Percentiles rank a stretch among this genome's conserved stretches.
phyloP scores from a whole-genome alignment of 2,329 filamentous ascomycete species.

The Phialophora chinensis region DNA sequence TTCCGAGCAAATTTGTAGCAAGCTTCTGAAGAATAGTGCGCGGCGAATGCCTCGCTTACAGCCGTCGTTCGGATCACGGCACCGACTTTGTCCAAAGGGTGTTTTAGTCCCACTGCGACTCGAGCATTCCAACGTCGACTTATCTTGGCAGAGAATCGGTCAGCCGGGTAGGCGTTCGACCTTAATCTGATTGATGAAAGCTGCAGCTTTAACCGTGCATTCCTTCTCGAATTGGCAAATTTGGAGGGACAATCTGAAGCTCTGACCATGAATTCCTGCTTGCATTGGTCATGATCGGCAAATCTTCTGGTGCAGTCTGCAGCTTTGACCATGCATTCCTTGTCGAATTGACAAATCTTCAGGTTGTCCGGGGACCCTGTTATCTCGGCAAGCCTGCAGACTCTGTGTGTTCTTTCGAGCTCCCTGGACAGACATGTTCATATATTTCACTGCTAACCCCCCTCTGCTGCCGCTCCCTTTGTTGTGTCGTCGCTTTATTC shows the following conservation, averaged over 20 bases:
- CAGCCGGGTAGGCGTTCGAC: background rate
- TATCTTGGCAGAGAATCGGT: background rate
- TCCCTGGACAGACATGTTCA: background rate
- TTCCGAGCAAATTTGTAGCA: background rate
- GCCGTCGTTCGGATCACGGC: background rate
- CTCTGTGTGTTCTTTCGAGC: background rate
- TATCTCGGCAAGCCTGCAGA: slow-evolving; percentile 4
- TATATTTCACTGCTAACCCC: background rate
- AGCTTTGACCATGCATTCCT: slow-evolving; percentile 13
- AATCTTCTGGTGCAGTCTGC: background rate
- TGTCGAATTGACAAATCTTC: background rate
- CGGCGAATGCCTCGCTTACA: background rate
- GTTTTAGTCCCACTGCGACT: slow-evolving; percentile 11
- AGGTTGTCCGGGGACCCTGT: slow-evolving; percentile 1
- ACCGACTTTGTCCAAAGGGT: background rate
- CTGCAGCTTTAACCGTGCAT: slow-evolving; percentile 12
- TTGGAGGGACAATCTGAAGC: slow-evolving; percentile 6
- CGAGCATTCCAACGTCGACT: slow-evolving; percentile 21
- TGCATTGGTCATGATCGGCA: background rate
- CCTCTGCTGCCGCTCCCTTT: background rate
- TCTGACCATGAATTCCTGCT: slow-evolving; percentile 8
- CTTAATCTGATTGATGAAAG: background rate
- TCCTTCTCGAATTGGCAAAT: background rate
- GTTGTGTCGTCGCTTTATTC: background rate
- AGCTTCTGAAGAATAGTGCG: background rate